These are phyloP conservation scores for Penicillium sp. DNA, from an alignment of 2,329 filamentous ascomycete genomes.

Conservation along the genomic window DNA sequence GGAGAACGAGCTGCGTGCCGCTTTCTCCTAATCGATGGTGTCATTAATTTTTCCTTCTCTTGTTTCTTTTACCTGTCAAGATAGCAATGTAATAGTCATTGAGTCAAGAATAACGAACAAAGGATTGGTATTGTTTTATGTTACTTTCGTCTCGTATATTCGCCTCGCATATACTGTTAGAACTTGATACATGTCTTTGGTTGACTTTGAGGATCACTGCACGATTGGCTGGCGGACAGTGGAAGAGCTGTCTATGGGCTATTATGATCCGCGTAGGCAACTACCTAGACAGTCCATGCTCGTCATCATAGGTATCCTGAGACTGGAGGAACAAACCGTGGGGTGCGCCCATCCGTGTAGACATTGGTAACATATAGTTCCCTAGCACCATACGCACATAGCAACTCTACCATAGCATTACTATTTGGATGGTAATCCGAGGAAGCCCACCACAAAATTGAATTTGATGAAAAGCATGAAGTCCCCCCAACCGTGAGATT, in stretches of 20 bases:
- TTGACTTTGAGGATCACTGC: neutral
- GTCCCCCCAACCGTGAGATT: neutral
- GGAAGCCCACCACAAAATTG: neutral
- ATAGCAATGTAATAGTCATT: slow-evolving; percentile 29
- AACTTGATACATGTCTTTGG: neutral
- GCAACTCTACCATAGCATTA: neutral
- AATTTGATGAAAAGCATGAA: neutral
- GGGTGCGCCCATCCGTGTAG: neutral
- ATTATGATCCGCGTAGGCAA: neutral
- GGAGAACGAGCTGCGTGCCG: slow-evolving; percentile 4
- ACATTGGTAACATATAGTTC: neutral
- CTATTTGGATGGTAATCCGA: too few species aligned
- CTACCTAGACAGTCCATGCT: neutral
- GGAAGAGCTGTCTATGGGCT: neutral
- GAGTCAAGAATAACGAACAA: slow-evolving; percentile 29
- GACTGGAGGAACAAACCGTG: neutral
- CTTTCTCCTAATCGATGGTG: slow-evolving; percentile 11
- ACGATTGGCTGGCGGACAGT: neutral
- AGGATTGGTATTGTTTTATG: slow-evolving; percentile 13
- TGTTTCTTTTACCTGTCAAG: slow-evolving; percentile 19
- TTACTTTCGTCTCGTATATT: neutral
- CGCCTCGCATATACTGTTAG: neutral
- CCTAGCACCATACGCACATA: neutral
- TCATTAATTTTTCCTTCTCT: slow-evolving; percentile 14
- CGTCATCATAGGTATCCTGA: neutral